Evolutionary conservation across 805 yeast genomes (phyloP).

Genomic region (Candida dajiaensis): DNA sequence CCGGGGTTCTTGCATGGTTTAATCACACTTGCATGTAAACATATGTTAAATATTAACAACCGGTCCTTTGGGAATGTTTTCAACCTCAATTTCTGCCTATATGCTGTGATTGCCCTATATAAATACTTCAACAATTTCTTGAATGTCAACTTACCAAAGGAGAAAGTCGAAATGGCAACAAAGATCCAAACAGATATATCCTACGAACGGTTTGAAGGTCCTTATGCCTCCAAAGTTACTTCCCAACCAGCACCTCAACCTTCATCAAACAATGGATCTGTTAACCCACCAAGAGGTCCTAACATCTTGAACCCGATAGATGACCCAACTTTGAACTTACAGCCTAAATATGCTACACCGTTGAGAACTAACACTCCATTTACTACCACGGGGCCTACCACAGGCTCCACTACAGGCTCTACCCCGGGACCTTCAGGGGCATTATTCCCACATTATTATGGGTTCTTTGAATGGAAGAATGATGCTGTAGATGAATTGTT

Average conservation of each 20-base stretch:
- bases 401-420: too few relatives aligned
- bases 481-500: constrained; percentile 13
- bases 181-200: background rate
- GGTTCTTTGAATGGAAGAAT: constrained; percentile 12
- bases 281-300: background rate
- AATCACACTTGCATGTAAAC: constrained; percentile 8
- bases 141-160: constrained; percentile 6
- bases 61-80: constrained; percentile 13
- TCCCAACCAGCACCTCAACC: background rate
- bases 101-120: constrained; percentile 11
- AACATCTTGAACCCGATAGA: constrained; percentile 1
- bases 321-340: background rate
- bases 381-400: background rate
- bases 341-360: background rate
- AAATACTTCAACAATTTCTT: constrained; percentile 8
- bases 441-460: background rate
- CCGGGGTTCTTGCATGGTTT: constrained; percentile 13
- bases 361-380: background rate
- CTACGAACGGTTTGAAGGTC: background rate
- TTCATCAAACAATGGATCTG: background rate
- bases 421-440: too few relatives aligned
- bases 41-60: constrained; percentile 8
- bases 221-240: background rate
- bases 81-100: constrained; percentile 8
- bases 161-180: constrained; percentile 4